These are phyloP conservation scores for Geotrichum fermentans DNA, from an alignment of 1,139 yeast species.

Conservation along the genomic window DNA sequence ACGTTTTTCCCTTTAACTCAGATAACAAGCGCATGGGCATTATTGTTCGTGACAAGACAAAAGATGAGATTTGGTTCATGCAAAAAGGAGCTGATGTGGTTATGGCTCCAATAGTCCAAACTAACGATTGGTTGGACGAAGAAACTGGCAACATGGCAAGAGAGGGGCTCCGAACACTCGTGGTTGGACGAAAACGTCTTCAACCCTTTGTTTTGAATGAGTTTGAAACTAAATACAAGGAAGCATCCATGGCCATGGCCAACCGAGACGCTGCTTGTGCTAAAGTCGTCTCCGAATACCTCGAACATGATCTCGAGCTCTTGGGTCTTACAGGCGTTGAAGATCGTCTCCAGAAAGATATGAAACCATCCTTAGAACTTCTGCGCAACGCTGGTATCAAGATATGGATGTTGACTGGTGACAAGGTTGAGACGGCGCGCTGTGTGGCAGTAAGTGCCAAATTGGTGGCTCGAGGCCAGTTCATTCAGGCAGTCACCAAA, in stretches of 20 bases:
- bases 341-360: constrained; percentile 86
- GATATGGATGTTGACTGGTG: constrained; percentile 99
- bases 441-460: constrained; percentile 95
- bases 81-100: constrained; percentile 97
- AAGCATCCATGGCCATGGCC: constrained; percentile 73
- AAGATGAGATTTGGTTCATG: constrained; percentile 74
- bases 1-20: constrained; percentile 89
- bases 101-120: constrained; percentile 77
- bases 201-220: constrained; percentile 51
- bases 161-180: constrained; percentile 93
- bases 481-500: constrained; percentile 79
- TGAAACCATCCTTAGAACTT: constrained; percentile 85
- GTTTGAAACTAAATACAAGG: constrained; percentile 59
- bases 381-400: constrained; percentile 93
- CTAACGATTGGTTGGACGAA: constrained; percentile 95
- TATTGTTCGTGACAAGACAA: constrained; percentile 57
- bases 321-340: constrained; percentile 96
- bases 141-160: constrained; percentile 97
- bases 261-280: constrained; percentile 75
- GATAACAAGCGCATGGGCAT: constrained; percentile 97
- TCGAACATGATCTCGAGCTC: constrained; percentile 81
- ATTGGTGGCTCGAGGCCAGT: constrained; percentile 88
- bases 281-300: constrained; percentile 56
- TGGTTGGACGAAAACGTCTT: constrained; percentile 76
- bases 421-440: constrained; percentile 95